phyloP scores from a whole-genome alignment of 495 filamentous ascomycete genomes.

The Penicillium robsamsonii region DNA sequence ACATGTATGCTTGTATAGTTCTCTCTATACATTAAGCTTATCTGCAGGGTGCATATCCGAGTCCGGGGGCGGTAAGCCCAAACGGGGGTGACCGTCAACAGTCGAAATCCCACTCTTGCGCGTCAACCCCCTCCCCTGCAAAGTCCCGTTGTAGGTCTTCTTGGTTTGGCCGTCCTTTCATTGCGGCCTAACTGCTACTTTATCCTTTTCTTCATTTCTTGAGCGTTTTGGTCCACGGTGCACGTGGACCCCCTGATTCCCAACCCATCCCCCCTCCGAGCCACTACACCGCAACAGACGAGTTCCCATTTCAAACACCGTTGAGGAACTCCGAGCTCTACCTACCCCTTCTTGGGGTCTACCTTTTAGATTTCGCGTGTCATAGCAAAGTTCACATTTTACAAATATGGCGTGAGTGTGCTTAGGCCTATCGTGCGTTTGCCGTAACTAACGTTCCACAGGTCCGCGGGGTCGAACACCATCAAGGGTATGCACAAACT shows the following conservation, averaged over 20 bases:
- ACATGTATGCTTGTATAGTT: neutral
- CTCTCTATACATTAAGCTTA: conserved; percentile 11
- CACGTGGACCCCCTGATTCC: conserved; percentile 25
- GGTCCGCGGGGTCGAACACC: conserved; percentile 55
- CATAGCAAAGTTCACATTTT: conserved; percentile 1
- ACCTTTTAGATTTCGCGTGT: conserved; percentile 2
- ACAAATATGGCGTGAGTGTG: conserved; percentile 51
- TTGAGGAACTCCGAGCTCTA: conserved; percentile 15
- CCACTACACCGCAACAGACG: conserved; percentile 19
- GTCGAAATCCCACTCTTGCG: conserved; percentile 10
- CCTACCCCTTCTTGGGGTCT: conserved; percentile 34
- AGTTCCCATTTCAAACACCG: conserved; percentile 11
- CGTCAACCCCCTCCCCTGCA: conserved; percentile 4
- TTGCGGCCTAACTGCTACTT: conserved; percentile 8
- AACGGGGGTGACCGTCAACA: conserved; percentile 18
- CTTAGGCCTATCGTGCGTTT: conserved; percentile 8
- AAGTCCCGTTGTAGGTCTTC: neutral
- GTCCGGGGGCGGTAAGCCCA: conserved; percentile 18
- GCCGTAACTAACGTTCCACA: conserved; percentile 19
- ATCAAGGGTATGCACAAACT: conserved; percentile 62
- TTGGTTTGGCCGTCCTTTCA: conserved; percentile 3
- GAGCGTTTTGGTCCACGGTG: conserved; percentile 11
- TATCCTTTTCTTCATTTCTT: conserved; percentile 4
- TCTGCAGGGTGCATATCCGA: conserved; percentile 13
- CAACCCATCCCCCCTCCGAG: conserved; percentile 23